Conservation (phyloP, 2,329 filamentous ascomycete species). For the Claviceps citrina region DNA sequence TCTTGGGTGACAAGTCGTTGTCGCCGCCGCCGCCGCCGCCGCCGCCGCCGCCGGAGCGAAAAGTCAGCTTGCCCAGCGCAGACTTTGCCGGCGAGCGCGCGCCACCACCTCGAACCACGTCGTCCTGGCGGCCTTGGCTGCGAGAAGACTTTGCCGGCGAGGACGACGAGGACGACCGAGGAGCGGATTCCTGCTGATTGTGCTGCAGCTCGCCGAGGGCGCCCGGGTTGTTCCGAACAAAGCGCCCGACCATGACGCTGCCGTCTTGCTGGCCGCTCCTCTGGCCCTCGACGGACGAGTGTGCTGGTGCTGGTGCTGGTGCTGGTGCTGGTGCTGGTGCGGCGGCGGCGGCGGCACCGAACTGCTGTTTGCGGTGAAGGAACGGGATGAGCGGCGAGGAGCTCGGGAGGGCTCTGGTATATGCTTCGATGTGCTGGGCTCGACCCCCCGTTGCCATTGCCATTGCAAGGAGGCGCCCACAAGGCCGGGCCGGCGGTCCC, state of each 20-base stretch:
- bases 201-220: constrained; percentile 42
- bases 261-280: constrained; percentile 9
- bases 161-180: constrained; percentile 25
- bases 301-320: too few relatives aligned
- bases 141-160: constrained; percentile 21
- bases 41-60: constrained; percentile 24
- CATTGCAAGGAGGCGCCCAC: too few relatives aligned
- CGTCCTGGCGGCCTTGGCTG: constrained; percentile 16
- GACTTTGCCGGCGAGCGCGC: constrained; percentile 11
- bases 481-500: not conserved
- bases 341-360: not conserved
- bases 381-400: constrained; percentile 23
- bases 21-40: constrained; percentile 22
- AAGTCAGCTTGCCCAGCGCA: constrained; percentile 23
- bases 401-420: constrained; percentile 7
- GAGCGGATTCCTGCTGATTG: constrained; percentile 32
- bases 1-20: constrained; percentile 40
- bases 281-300: not conserved
- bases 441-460: constrained; percentile 10
- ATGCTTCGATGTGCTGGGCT: constrained; percentile 2
- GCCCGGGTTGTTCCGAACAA: constrained; percentile 23
- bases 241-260: constrained; percentile 16
- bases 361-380: constrained; percentile 31
- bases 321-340: not conserved
- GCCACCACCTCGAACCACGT: constrained; percentile 7